Conservation (phyloP, 2,329 filamentous ascomycete genomes). For the Aspergillus felis region DNA sequence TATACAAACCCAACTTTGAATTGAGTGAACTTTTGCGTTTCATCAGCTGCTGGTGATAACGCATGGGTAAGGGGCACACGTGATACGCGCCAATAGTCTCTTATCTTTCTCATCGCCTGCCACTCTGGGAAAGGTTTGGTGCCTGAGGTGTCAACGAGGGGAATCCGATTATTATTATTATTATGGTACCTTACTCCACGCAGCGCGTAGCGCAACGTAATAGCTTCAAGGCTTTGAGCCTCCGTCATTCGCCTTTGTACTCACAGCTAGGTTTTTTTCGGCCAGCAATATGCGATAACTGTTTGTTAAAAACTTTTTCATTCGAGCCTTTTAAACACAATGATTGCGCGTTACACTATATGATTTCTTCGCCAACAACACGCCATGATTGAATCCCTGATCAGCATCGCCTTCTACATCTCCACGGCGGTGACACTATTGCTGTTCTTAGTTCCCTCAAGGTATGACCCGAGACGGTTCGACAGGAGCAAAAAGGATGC, state of each 20-base stretch:
- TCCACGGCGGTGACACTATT: conserved; percentile 49
- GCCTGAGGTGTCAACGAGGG: background rate
- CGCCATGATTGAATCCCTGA: conserved; percentile 33
- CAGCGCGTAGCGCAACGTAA: too few relatives aligned
- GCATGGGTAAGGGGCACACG: background rate
- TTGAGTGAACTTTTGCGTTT: background rate
- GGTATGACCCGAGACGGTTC: conserved; percentile 43
- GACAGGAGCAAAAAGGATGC: conserved; percentile 19
- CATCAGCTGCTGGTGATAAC: background rate
- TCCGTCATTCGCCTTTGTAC: background rate
- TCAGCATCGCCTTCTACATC: conserved; percentile 39
- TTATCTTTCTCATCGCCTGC: background rate
- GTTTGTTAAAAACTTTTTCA: background rate
- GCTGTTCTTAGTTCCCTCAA: conserved; percentile 51
- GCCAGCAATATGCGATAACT: background rate
- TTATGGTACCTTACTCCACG: background rate
- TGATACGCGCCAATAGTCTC: conserved; percentile 6
- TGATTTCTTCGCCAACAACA: conserved; percentile 15
- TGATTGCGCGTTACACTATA: background rate
- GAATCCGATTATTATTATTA: background rate
- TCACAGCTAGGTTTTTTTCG: background rate
- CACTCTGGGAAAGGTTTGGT: background rate
- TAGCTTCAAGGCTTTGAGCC: background rate
- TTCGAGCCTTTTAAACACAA: background rate
- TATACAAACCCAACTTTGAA: background rate